Base-by-base conservation (phyloP, 805 yeast genomes). In the Kuraishia capsulata region DNA sequence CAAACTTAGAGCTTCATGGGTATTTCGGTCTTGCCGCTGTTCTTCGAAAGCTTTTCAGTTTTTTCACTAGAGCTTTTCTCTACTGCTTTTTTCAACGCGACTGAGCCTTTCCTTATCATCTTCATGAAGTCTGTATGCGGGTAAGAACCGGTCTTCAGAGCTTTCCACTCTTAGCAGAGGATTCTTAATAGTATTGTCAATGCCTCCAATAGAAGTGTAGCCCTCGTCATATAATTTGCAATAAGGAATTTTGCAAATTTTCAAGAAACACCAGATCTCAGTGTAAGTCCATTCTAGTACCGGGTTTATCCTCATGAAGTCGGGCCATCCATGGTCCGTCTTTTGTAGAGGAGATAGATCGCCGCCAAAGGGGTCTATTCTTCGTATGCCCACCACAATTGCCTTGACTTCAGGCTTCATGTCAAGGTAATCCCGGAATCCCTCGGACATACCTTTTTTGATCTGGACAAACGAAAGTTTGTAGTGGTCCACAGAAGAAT, bases 281-380 rank as follows among this genome's bases (percentile, higher is more conserved):
- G 72, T 70, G 47, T 85, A 82, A 30, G 73, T 73, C 97, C 97
- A 92, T 40, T 84, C 84, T 32, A 92, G 65, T 5, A 92, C 77
- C 0, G 98, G 97, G 51, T 89, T 95, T 4, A 89, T 65, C 36
- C 98, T 61, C 44, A 80, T 59, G 53, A 92, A 90, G 20, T 67
- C 62, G 4, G 98, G 98, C 97, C 97, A 92, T 41, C 87, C 78
- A 42, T 78, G 80, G 52, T 90, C 96, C 0, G 98, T 92, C 30
- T 52, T 58, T 52, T 87, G 94, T 38, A 85, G 71, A 33, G 72
- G 67, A 20, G 62, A 44, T 34, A 90, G 62, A 17, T 62, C 47
- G 2, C 62, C 64, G 0, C 95, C 92, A 57, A 71, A 84, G 0
- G 98, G 97, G 54, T 92, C 98, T 2, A 86, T 76, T 40, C 82